Conservation (phyloP, 2,329 filamentous ascomycete genomes). For the Phyllosticta citribraziliensis region DNA sequence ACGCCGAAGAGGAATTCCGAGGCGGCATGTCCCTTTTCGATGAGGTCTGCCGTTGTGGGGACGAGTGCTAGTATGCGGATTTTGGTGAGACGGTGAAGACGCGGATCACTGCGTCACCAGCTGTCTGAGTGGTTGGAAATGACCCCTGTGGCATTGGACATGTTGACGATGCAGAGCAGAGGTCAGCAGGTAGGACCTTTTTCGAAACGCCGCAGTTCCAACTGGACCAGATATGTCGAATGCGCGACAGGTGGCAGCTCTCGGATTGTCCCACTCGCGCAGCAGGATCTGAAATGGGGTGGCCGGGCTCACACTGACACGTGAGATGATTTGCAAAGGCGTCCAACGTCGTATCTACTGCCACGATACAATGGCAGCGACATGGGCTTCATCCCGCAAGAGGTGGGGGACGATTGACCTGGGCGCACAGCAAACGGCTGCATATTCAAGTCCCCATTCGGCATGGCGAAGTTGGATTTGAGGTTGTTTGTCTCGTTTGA, state of each 20-base stretch:
- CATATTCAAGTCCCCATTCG: not conserved
- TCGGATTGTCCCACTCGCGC: not conserved
- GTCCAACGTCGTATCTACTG: not conserved
- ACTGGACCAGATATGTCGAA: not conserved
- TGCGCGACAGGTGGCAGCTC: not conserved
- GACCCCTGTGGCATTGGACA: not conserved
- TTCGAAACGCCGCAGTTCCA: not conserved
- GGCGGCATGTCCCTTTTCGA: not conserved
- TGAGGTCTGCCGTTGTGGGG: not conserved
- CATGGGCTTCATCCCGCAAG: not conserved
- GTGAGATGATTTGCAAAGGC: not conserved
- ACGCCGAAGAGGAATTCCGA: not conserved
- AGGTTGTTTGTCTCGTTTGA: not conserved
- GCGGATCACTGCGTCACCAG: not conserved
- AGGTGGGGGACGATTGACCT: not conserved
- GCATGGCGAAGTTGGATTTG: not conserved
- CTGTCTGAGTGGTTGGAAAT: not conserved
- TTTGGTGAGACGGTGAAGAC: not conserved
- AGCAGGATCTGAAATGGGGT: not conserved
- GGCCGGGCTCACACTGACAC: not conserved
- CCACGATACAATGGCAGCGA: not conserved
- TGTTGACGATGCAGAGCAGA: not conserved
- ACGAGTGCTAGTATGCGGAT: not conserved
- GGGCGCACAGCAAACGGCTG: not conserved
- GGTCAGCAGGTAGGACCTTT: not conserved